Evolutionary conservation across 495 filamentous ascomycete genomes (phyloP), one percentile per base, ranked within the genome.

Genomic region (Aspergillus baeticus): DNA sequence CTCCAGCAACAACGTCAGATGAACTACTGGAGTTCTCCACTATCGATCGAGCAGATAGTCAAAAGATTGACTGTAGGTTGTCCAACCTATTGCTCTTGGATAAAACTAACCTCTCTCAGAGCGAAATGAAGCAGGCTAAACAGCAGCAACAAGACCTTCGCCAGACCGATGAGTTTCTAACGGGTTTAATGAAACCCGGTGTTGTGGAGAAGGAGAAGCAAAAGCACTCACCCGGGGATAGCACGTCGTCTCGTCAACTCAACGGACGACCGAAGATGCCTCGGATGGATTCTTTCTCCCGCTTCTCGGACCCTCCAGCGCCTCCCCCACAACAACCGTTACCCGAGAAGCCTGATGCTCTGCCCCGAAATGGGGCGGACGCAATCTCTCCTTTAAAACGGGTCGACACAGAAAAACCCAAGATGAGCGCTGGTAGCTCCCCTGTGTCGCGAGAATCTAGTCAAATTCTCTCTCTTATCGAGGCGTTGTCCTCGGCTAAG

Each of bases 31-130:
- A 80, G 92, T 57, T 89, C 87, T 14, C 89, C 91, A 2, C 86
- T 96, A 33, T 92, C 91, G 10, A 92, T 95, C 48, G 94, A 98
- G 63, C 90, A 96, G 59, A 90, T 98, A 35, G 90, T 96, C 31
- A 97, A 97, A 69, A 88, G 86, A 66, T 81, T 98, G 39, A 90
- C 90, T 60, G 94, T 97, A 82, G 81, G 89, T 78, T 47, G 33
- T 41, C 34, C 42, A 6, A 26, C 54, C 0, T 5, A 14, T 7
- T 20, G 1, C 17, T 3, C 13, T 15, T 34, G 51, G 36, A 50
- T 10, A 21, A 15, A 31, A n/a, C 66, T 66, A 53, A 69, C 29
- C 15, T 49, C 15, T 7, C 46, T 34, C 37, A 98, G 94, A 77
- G 81, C 60, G 94, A 98, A 69, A 84, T 98, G 77, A 89, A 89